Evolutionary conservation across 192 early-diverging fungal genomes (phyloP).

Genomic region (Obelidium mucronatum): DNA sequence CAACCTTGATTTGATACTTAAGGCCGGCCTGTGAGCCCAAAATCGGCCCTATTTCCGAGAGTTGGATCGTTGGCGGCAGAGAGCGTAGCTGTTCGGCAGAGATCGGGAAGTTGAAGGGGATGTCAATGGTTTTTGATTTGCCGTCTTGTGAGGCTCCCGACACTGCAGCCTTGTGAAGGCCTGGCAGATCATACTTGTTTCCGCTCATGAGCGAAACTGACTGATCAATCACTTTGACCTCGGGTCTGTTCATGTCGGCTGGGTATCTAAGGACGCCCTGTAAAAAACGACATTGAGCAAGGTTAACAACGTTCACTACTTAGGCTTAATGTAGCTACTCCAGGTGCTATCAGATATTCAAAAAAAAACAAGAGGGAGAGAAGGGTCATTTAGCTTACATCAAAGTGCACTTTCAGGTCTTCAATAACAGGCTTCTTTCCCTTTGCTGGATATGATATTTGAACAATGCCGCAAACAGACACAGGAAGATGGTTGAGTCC

Average conservation of each 20-base stretch:
- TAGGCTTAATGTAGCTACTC: not conserved
- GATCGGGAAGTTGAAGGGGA: slow-evolving; percentile 22
- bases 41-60: not conserved
- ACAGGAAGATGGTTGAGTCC: not conserved
- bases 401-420: not conserved
- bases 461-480: slow-evolving; percentile 5
- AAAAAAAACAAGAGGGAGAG: not conserved
- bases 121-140: not conserved
- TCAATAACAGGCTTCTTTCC: not conserved
- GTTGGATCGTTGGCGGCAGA: slow-evolving; percentile 22
- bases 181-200: not conserved
- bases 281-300: not conserved
- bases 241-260: not conserved
- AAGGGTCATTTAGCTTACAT: not conserved
- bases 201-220: not conserved
- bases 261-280: slow-evolving; percentile 3
- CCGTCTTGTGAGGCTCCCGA: not conserved
- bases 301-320: not conserved
- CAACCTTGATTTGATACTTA: slow-evolving; percentile 9
- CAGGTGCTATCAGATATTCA: not conserved
- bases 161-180: not conserved
- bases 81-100: not conserved
- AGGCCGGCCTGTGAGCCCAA: slow-evolving; percentile 12
- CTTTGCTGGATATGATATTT: slow-evolving; percentile 1
- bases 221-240: not conserved